These are phyloP conservation scores for Trichoderma asperelloides DNA, from an alignment of 495 filamentous ascomycete species.

Conservation along the genomic window DNA sequence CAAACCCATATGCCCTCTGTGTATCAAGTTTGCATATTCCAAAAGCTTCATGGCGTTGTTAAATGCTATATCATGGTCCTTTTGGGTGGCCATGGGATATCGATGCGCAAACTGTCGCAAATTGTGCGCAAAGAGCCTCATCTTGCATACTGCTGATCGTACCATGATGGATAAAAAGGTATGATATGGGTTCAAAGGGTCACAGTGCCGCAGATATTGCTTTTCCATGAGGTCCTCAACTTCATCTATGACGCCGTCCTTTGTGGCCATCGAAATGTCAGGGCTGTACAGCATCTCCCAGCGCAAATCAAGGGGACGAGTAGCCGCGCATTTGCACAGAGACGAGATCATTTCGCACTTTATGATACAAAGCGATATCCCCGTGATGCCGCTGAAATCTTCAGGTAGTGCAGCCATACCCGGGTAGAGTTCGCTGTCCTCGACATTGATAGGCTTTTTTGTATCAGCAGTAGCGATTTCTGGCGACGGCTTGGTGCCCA, in stretches of 20 bases:
- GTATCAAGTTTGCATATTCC: conserved; percentile 19
- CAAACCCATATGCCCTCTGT: conserved; percentile 16
- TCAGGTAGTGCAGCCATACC: conserved; percentile 18
- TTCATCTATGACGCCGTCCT: conserved; percentile 11
- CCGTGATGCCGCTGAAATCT: conserved; percentile 16
- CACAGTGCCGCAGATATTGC: conserved; percentile 15
- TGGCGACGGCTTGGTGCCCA: conserved; percentile 50
- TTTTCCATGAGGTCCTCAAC: conserved; percentile 13
- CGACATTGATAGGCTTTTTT: conserved; percentile 28
- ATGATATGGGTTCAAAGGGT: conserved; percentile 14
- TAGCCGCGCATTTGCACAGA: neutral
- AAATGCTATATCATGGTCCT: conserved; percentile 22
- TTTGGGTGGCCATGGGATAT: conserved; percentile 11
- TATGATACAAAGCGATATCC: conserved; percentile 13
- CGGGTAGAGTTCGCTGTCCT: conserved; percentile 29
- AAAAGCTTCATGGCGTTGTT: conserved; percentile 19
- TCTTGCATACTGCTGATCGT: conserved; percentile 23
- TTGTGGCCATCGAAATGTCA: conserved; percentile 31
- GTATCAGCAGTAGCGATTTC: conserved; percentile 13
- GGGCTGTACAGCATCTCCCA: conserved; percentile 27
- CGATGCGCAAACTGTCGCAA: conserved; percentile 21
- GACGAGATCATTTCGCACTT: conserved; percentile 17
- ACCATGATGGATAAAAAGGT: conserved; percentile 34
- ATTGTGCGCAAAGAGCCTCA: conserved; percentile 24
- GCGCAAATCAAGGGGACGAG: conserved; percentile 13